A percentile compares a stretch with the other conserved stretches of the same genome.
phyloP scores from a whole-genome alignment of 2,329 filamentous ascomycete species.

The Aspergillus eucalypticola region DNA sequence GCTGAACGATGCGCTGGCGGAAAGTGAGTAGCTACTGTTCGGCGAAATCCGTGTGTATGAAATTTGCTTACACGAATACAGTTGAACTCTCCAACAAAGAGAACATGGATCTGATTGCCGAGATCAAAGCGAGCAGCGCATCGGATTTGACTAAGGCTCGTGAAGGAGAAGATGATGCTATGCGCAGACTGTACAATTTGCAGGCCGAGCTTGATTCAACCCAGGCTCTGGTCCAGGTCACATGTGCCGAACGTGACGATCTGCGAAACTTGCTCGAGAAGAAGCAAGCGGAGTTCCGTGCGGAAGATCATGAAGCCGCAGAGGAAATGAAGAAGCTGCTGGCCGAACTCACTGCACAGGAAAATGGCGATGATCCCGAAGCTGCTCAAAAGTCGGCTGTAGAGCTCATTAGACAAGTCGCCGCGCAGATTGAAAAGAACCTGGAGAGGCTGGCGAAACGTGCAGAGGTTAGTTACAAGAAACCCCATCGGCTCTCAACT shows the following conservation, averaged over 20 bases:
- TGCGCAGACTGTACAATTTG: conserved; percentile 38
- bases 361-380: conserved; percentile 34
- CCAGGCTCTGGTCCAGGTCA: conserved; percentile 39
- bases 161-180: conserved; percentile 36
- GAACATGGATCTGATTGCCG: conserved; percentile 40
- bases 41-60: neutral
- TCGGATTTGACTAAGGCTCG: conserved; percentile 38
- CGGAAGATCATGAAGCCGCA: conserved; percentile 43
- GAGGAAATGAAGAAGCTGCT: conserved; percentile 45
- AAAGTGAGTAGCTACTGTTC: conserved; percentile 31
- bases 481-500: neutral
- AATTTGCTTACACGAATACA: conserved; percentile 26
- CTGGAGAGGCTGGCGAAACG: conserved; percentile 44
- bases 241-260: conserved; percentile 42
- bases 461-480: conserved; percentile 41
- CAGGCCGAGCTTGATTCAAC: conserved; percentile 43
- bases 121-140: conserved; percentile 38
- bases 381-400: conserved; percentile 38
- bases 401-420: conserved; percentile 46
- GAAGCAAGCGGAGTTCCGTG: conserved; percentile 41
- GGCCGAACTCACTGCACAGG: conserved; percentile 40
- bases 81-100: conserved; percentile 41
- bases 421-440: conserved; percentile 60
- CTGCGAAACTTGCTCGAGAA: conserved; percentile 41
- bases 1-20: conserved; percentile 38